Percentiles rank a stretch among this genome's conserved stretches.
Evolutionary conservation across 352 stramenopile species (phyloP).

Genomic region (Phytophthora ohioensis): DNA sequence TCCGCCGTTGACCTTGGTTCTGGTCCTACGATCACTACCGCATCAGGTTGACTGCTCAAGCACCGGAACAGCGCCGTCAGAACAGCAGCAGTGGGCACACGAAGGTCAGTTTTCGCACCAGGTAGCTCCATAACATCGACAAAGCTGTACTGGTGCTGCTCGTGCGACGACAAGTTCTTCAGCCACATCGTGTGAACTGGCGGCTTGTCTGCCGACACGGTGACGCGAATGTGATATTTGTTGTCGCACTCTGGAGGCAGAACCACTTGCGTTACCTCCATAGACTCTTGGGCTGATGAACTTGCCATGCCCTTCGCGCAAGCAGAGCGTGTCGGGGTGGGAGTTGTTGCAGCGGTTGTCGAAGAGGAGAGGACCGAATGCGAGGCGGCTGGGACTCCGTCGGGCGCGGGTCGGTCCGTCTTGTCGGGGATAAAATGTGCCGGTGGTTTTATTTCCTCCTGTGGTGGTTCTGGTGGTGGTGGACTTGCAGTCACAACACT

Average conservation of each 20-base stretch:
- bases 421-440: neutral
- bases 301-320: neutral
- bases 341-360: neutral
- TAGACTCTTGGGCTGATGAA: slow-evolving; percentile 17
- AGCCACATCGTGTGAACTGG: slow-evolving; percentile 42
- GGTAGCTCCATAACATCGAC: slow-evolving; percentile 37
- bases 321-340: neutral
- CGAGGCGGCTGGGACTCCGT: neutral
- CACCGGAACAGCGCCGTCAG: slow-evolving; percentile 45
- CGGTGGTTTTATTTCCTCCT: slow-evolving; percentile 5
- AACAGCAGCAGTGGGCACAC: slow-evolving; percentile 36
- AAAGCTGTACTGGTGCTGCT: slow-evolving; percentile 43
- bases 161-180: slow-evolving; percentile 36
- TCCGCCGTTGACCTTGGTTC: slow-evolving; percentile 25
- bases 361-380: slow-evolving; percentile 22
- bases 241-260: slow-evolving; percentile 36
- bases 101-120: slow-evolving; percentile 16
- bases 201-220: slow-evolving; percentile 25
- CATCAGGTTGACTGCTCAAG: slow-evolving; percentile 30
- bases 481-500: slow-evolving; percentile 24
- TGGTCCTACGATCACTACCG: slow-evolving; percentile 27
- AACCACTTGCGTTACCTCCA: slow-evolving; percentile 44
- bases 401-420: neutral
- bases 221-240: slow-evolving; percentile 44
- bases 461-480: neutral